phyloP scores from a whole-genome alignment of 441 rosid species.

The Eruca vesicaria region DNA sequence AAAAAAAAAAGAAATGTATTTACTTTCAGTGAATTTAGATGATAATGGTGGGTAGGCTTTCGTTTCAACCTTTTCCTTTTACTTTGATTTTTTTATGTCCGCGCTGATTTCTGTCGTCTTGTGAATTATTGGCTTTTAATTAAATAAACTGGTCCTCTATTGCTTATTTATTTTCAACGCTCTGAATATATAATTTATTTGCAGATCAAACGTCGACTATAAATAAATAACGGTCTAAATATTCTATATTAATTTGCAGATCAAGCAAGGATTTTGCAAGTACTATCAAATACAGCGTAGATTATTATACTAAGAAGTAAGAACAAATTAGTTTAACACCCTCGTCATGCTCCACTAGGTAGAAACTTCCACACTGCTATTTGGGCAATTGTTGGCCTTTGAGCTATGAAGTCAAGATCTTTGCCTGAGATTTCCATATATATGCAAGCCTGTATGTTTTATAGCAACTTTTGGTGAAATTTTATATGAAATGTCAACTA shows the following conservation, averaged over 20 bases:
- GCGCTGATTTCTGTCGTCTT: neutral
- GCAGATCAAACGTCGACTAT: neutral
- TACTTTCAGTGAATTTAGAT: neutral
- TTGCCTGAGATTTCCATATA: conserved; percentile 4
- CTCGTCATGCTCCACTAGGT: neutral
- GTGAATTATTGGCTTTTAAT: conserved; percentile 1
- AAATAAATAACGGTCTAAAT: no score
- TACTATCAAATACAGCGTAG: neutral
- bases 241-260: no score
- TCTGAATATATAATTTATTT: neutral
- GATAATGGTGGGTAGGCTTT: neutral
- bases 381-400: neutral
- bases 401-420: conserved; percentile 18
- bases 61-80: neutral
- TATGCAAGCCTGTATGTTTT: conserved; percentile 15
- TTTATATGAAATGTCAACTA: neutral
- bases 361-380: neutral
- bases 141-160: neutral
- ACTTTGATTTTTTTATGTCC: neutral
- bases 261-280: no score
- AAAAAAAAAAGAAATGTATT: no score
- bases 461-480: conserved; percentile 22
- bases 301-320: no score
- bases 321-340: neutral
- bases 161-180: neutral